phyloP scores from a whole-genome alignment of 2,329 filamentous ascomycete genomes.

The Stachybotrys chlorohalonatus region DNA sequence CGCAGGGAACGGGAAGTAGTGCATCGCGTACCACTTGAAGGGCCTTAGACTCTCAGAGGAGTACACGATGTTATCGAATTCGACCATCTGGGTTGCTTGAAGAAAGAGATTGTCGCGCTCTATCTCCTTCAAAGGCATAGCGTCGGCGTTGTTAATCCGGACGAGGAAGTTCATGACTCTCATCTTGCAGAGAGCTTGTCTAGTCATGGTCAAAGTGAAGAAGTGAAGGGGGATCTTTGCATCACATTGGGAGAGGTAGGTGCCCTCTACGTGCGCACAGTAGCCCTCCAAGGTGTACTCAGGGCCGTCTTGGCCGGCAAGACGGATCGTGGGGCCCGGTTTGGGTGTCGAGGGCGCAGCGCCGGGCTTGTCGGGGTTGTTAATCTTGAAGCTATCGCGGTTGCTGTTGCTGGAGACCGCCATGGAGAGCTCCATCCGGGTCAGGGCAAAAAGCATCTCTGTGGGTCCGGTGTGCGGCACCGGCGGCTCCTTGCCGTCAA shows the following conservation, averaged over 20 bases:
- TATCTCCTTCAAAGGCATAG: conserved; percentile 27
- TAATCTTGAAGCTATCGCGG: conserved; percentile 23
- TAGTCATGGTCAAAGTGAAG: conserved; percentile 49
- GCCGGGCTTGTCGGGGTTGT: conserved; percentile 15
- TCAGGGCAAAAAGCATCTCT: conserved; percentile 51
- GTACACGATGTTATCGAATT: conserved; percentile 49
- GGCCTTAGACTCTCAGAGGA: conserved; percentile 38
- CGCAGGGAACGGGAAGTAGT: conserved; percentile 51
- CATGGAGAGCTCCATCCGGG: conserved; percentile 47
- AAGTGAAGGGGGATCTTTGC: conserved; percentile 49
- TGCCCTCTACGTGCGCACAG: conserved; percentile 44
- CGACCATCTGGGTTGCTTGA: conserved; percentile 48
- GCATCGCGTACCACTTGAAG: conserved; percentile 50
- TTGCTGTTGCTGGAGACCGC: conserved; percentile 39
- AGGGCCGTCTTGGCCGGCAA: conserved; percentile 41
- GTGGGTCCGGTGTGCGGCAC: conserved; percentile 40
- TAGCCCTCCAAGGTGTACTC: conserved; percentile 42
- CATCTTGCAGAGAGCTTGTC: conserved; percentile 46
- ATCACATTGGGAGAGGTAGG: conserved; percentile 48
- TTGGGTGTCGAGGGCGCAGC: conserved; percentile 11
- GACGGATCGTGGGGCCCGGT: conserved; percentile 27
- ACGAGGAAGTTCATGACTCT: conserved; percentile 46
- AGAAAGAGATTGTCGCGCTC: conserved; percentile 45
- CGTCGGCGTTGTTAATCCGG: conserved; percentile 31
- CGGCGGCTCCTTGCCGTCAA: conserved; percentile 46